These are phyloP conservation scores for Tylopilus plumbeoviolaceoides DNA, from an alignment of 768 basidiomycete species.

Conservation along the genomic window DNA sequence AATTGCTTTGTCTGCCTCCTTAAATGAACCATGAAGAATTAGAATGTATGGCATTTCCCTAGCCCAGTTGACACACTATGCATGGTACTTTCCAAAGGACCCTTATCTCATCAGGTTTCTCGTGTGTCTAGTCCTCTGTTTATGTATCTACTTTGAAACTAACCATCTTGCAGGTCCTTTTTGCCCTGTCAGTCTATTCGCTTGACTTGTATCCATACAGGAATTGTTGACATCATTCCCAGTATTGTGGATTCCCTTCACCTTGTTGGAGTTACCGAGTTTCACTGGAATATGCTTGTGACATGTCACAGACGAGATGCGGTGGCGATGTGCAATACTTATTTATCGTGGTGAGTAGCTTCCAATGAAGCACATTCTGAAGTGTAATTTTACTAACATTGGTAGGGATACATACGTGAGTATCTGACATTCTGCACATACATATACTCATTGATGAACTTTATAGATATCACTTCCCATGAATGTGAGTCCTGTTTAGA, in stretches of 20 bases:
- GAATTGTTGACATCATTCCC: not conserved
- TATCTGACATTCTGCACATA: not conserved
- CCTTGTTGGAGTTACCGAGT: not conserved
- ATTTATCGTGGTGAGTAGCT: no score
- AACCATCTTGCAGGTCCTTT: no score
- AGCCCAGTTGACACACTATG: no score
- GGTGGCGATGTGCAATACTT: no score
- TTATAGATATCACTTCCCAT: no score
- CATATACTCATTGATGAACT: not conserved
- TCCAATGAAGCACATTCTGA: not conserved
- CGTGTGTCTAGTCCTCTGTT: no score
- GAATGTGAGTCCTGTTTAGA: no score
- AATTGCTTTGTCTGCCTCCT: not conserved
- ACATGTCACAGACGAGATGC: not conserved
- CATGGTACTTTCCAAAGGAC: no score
- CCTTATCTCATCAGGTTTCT: no score
- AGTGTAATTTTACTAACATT: not conserved
- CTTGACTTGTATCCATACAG: not conserved
- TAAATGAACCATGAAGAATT: not conserved
- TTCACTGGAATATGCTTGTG: no score
- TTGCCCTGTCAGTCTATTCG: slow-evolving; percentile 6
- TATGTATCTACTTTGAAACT: no score
- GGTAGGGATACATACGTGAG: slow-evolving; percentile 12
- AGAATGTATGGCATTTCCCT: slow-evolving; percentile 17
- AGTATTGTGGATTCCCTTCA: slow-evolving; percentile 6